phyloP scores from a whole-genome alignment of 2,329 filamentous ascomycete species.

The Eurotiales sp. region DNA sequence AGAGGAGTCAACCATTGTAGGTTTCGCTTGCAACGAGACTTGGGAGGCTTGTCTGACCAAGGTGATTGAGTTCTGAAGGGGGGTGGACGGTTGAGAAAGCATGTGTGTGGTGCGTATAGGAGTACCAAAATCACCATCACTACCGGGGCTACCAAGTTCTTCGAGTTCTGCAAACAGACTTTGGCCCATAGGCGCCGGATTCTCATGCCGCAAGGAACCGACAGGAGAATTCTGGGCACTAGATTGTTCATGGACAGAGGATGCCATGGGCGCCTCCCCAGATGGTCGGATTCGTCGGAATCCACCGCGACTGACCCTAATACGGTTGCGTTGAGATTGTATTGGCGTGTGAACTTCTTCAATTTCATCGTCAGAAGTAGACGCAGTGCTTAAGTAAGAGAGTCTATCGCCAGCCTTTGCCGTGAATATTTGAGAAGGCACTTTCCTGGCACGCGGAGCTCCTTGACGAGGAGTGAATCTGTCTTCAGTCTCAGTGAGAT shows the following conservation, averaged over 20 bases:
- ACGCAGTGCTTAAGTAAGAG: conserved; percentile 83
- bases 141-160: conserved; percentile 67
- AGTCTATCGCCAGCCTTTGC: conserved; percentile 54
- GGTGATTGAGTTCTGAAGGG: conserved; percentile 28
- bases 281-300: conserved; percentile 55
- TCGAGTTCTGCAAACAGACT: conserved; percentile 89
- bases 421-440: conserved; percentile 30
- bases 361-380: conserved; percentile 75
- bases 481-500: conserved; percentile 81
- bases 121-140: conserved; percentile 60
- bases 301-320: conserved; percentile 63
- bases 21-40: conserved; percentile 22
- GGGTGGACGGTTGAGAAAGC: conserved; percentile 37
- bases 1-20: conserved; percentile 56
- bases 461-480: conserved; percentile 33
- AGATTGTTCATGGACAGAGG: conserved; percentile 22
- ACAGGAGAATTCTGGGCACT: conserved; percentile 51
- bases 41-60: conserved; percentile 33
- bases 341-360: conserved; percentile 63
- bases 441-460: conserved; percentile 34
- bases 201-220: conserved; percentile 47
- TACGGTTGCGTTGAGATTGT: conserved; percentile 61
- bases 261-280: conserved; percentile 41
- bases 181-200: conserved; percentile 57
- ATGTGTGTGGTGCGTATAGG: conserved; percentile 31